Evolutionary conservation across 352 stramenopile species (phyloP).

Genomic region (Globisporangium perplexum): DNA sequence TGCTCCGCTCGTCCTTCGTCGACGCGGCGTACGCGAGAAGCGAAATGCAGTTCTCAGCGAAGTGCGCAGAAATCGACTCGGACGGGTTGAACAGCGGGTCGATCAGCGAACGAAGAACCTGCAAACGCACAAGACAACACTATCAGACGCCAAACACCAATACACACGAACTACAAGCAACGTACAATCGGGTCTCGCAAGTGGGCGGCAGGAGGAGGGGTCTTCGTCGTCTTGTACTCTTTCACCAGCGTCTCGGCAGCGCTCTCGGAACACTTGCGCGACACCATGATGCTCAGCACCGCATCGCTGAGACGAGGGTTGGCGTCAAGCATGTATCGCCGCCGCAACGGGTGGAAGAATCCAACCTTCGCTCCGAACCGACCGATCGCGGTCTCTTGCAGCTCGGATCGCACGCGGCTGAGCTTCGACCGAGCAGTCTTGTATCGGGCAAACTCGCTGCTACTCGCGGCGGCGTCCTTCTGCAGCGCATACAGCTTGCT

Average conservation of each 20-base stretch:
- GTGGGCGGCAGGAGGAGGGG: slow-evolving; percentile 56
- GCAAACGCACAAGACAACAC: background rate
- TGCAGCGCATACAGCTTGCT: slow-evolving; percentile 59
- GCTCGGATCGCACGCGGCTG: slow-evolving; percentile 58
- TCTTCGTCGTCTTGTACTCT: slow-evolving; percentile 44
- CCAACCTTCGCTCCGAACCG: slow-evolving; percentile 68
- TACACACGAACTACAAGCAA: background rate
- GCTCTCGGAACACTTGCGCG: slow-evolving; percentile 62
- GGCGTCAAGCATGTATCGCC: slow-evolving; percentile 50
- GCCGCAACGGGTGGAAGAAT: slow-evolving; percentile 68
- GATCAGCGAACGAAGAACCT: slow-evolving; percentile 76
- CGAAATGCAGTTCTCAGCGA: slow-evolving; percentile 61
- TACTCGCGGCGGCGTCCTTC: slow-evolving; percentile 20
- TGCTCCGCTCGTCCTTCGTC: slow-evolving; percentile 70
- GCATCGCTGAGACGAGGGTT: slow-evolving; percentile 59
- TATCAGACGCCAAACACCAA: background rate
- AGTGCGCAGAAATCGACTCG: slow-evolving; percentile 45
- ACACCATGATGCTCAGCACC: slow-evolving; percentile 70
- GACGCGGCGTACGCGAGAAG: slow-evolving; percentile 73
- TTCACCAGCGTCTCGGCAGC: slow-evolving; percentile 60
- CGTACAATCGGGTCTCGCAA: slow-evolving; percentile 69
- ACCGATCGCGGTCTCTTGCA: slow-evolving; percentile 62
- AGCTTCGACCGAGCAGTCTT: slow-evolving; percentile 66
- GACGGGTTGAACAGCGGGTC: slow-evolving; percentile 82
- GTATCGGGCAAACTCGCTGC: slow-evolving; percentile 33